Base-by-base conservation (phyloP, 345 rosid genomes). In the Salix arbutifolia region DNA sequence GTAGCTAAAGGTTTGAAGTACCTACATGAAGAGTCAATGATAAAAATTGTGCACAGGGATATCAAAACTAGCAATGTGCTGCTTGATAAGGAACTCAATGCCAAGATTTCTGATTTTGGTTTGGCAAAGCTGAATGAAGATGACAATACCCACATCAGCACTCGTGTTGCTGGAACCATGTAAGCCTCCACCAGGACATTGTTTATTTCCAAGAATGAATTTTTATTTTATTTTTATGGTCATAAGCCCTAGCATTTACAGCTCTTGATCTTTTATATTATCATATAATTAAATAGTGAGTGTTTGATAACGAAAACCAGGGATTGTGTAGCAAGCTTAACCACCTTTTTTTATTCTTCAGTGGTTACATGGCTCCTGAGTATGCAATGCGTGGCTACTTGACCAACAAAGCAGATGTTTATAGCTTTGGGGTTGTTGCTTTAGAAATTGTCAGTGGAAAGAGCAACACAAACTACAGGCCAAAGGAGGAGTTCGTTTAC, bases 91-190 rank as follows among this genome's bases (percentile, higher is more conserved):
- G 87, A 92, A 80, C 84, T 92, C 44, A 89, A 88, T 74, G 91
- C 98, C 4, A 94, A 94, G 80, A 94, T 94, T 76, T 94, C 98
- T 37, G 97, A 94, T 79, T 94, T 94, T 75, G 98, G 98, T 78
- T 73, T 94, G 80, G 97, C 98, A 25, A 94, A 91, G 90, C 88
- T 94, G 9, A 86, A 86, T 53, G 96, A 94, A 76, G 98, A 90
- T 76, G 97, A 86, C 46, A 83, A 88, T 76, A 88, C 94, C 69
- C 98, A 94, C 85, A 90, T 92, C 81, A 94, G 98, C 80, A 92
- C 97, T 4, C 86, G 96, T 4, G 76, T 94, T 67, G 97, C 98
- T 5, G 97, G 98, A 80, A 94, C 98, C 12, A 80, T 94, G 97
- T 94, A 86, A 86, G 93, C 40, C 69, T 65, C 64, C 30, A 60